Base-by-base conservation (phyloP, 2,329 filamentous ascomycete genomes). In the Xylariales sp. region DNA sequence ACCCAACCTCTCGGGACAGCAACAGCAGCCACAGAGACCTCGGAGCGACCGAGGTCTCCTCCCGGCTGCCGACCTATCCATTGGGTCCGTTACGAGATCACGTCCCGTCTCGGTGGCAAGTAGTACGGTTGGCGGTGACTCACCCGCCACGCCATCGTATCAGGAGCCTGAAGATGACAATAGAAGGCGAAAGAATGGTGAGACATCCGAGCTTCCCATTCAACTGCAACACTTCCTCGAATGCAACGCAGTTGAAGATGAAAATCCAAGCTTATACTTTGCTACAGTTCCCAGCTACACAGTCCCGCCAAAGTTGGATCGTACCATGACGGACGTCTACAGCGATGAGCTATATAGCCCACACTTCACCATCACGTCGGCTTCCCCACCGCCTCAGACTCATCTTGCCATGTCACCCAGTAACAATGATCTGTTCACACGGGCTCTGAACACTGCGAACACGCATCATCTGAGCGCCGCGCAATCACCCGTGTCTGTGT, bases 251-350 rank as follows among this genome's bases (percentile, higher is more conserved):
- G 55, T 58, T 50, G 53, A 57, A 37, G 76, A 74, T 68, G 67
- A 78, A 63, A 67, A 78, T 59, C 80, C 29, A n/a, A 32, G 38
- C 38, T 40, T 14, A 40, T 19, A 32, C 6, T 25, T 18, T 18
- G 38, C 32, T 25, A 18, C 38, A 33, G 28, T 31, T n/a, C 24
- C 69, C 47, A 69, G 71, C 41, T 42, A 42, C 41, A 40, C 33
- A 20, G 45, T 40, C 28, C 69, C 82, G 19, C 85, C 89, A 19
- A 93, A 91, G 64, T 76, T 95, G 49, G 84, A 89, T 51, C 77
- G 88, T 43, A 93, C 89, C 1, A 88, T 93, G 66, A 91, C 88
- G 14, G 88, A 94, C 56, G 76, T 88, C 37, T 91, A 86, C 56
- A 76, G 80, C 54, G 90, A 95, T 60, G 88, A 93, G 61, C 74